phyloP scores from a whole-genome alignment of 148 eudicot species.

The Amaranthus cruentus region DNA sequence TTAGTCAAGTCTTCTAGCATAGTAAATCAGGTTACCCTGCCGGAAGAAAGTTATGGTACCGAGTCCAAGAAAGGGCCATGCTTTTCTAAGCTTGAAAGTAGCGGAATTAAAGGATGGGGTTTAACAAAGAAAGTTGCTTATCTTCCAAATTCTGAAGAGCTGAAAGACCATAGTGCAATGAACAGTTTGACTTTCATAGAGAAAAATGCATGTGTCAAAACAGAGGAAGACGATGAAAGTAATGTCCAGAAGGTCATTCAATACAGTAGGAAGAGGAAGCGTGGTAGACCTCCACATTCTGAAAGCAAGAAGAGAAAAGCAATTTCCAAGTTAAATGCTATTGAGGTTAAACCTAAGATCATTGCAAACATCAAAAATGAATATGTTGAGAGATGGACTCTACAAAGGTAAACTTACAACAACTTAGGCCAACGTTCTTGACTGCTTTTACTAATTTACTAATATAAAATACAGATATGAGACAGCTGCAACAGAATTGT shows the following conservation, averaged over 20 bases:
- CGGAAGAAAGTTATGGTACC: conserved; percentile 12
- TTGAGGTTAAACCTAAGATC: conserved; percentile 10
- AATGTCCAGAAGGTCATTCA: conserved; percentile 12
- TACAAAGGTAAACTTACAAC: conserved; percentile 21
- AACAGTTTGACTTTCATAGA: conserved; percentile 26
- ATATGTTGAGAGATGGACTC: conserved; percentile 34
- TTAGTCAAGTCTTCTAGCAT: conserved; percentile 12
- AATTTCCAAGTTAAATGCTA: conserved; percentile 4
- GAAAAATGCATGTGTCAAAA: conserved; percentile 11
- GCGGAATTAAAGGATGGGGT: conserved; percentile 36
- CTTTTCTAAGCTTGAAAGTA: conserved; percentile 21
- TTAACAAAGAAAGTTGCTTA: conserved; percentile 23
- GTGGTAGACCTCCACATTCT: conserved; percentile 8
- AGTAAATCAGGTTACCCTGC: conserved; percentile 1
- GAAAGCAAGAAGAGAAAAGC: conserved; percentile 18
- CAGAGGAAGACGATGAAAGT: conserved; percentile 22
- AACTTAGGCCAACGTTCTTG: not conserved
- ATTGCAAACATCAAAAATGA: conserved; percentile 4
- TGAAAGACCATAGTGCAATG: conserved; percentile 23
- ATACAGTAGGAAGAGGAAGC: conserved; percentile 30
- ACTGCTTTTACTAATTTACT: conserved; percentile 6
- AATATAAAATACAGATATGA: conserved; percentile 50
- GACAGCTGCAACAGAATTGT: conserved; percentile 52
- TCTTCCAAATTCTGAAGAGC: conserved; percentile 19
- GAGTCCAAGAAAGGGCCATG: conserved; percentile 25